Evolutionary conservation across 208 protist species (phyloP), one percentile per base, ranked within the genome.

Genomic region (Giardia muris): DNA sequence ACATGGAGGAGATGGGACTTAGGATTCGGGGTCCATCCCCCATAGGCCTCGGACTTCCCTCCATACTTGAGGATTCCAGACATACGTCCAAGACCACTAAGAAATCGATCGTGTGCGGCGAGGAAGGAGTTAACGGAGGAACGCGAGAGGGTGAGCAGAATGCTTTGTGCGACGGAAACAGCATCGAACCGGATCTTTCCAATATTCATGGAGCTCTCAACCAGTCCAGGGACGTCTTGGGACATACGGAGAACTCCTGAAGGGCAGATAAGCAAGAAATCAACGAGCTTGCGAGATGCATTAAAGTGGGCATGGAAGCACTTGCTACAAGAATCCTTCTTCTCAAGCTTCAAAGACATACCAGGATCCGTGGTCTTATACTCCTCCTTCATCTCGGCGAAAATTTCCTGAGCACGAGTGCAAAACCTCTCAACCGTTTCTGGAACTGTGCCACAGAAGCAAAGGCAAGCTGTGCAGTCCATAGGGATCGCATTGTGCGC

Each of bases 401-500:
- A 43, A 4, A 90, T 4, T 1, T 47, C n/a, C 45, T 90, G 46
- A 10, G 87, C 87, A 1, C 48, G n/a, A 47, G 1, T 4, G 45
- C 46, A 2, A n/a, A 90, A 47, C 2, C 45, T 45, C 4, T 2
- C 1, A 2, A 47, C 48, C 44, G 1, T 47, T 4, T 4, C 86
- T 4, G 4, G 19, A 4, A 10, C 3, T 43, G 48, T 46, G 48
- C 87, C 87, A 10, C 1, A 2, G 44, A 90, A 90, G 44, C 87
- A 90, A 0, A 90, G 2, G n/a, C 87, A 90, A 1, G 42, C 2
- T 19, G 0, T 10, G 46, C 43, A 43, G 46, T 76, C 90, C 43
- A 92, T 48, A 67, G 87, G 91, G 39, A 90, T 93, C 1, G 86
- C 88, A 47, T 93, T 93, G 67, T 89, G 92, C 48, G 87, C 92